These are phyloP conservation scores for Dactylellina parvicollis DNA, from an alignment of 2,329 filamentous ascomycete genomes.

Conservation along the genomic window DNA sequence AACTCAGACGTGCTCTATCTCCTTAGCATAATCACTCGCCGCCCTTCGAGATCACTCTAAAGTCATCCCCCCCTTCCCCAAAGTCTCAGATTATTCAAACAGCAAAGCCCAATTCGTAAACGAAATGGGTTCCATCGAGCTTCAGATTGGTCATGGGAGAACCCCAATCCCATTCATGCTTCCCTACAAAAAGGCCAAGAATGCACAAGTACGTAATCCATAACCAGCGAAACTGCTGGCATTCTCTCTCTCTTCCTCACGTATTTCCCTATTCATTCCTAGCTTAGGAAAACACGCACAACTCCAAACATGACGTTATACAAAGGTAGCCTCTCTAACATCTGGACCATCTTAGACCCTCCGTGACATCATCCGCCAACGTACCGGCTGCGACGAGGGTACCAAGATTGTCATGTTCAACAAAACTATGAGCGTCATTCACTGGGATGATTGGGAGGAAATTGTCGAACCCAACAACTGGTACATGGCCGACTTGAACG, in stretches of 20 bases:
- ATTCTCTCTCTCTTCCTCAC: neutral
- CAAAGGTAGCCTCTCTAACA: neutral
- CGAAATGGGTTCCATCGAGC: slow-evolving; percentile 35
- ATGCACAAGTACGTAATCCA: slow-evolving; percentile 34
- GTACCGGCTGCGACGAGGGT: slow-evolving; percentile 2
- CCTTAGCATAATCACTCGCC: too few relatives aligned
- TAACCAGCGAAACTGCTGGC: too few relatives aligned
- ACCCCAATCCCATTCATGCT: slow-evolving; percentile 48
- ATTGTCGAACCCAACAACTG: slow-evolving; percentile 23
- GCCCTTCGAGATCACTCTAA: too few relatives aligned
- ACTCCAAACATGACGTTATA: neutral
- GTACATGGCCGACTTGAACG: slow-evolving; percentile 47
- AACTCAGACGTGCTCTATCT: too few relatives aligned
- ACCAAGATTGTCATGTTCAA: slow-evolving; percentile 35
- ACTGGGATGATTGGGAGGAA: slow-evolving; percentile 51
- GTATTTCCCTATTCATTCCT: too few relatives aligned
- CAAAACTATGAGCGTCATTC: slow-evolving; percentile 18
- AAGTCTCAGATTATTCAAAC: too few relatives aligned
- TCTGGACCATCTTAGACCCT: slow-evolving; percentile 3
- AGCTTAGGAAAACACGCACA: neutral
- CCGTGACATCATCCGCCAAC: slow-evolving; percentile 11
- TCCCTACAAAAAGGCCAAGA: slow-evolving; percentile 28
- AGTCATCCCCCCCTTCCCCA: too few relatives aligned
- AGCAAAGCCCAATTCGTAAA: neutral
- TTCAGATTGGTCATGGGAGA: slow-evolving; percentile 28